Evolutionary conservation across 768 basidiomycete genomes (phyloP), one percentile per base, ranked within the genome.

Genomic region (Hirschioporus abietinus): DNA sequence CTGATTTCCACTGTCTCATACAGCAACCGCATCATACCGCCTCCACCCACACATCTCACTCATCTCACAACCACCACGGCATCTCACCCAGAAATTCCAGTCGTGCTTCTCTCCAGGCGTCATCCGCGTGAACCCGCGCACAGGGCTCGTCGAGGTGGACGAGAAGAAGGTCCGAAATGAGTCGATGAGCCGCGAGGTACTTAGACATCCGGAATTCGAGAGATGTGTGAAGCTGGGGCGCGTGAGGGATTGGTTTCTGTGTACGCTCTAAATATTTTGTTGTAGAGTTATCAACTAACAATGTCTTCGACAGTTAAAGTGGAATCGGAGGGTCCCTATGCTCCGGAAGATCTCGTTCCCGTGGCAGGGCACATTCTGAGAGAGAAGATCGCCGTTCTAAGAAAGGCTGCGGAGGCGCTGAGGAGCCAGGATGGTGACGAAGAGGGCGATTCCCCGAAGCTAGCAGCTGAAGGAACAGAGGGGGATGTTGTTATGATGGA

Each of bases 1-100:
- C 35, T 60, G 17, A 0, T 24, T 58, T 70, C 42, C 71, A 60
- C 12, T 4, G 9, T 20, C 36, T 36, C 10, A 25, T 12, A 9
- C 68, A 95, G 96, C 96, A 2, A 98, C 96, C 7, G 96, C 97
- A 1, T 93, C 95, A 0, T 99, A 99, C 74, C 91, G 97, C 63
- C 83, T 97, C 7, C 85, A 97, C 34, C 97, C 97, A 0, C 82
- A 91, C 70, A 91, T 99, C 75, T 75, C 82, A 63, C 79, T 90
- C 68, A 84, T 85, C 72, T 80, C 79, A 67, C 86, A 88, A 68
- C 90, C 91, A 0, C 91, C 94, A 0, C 83, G 87, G 7, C 80
- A 88, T n/a, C 85, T 87, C 35, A 88, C 89, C 4, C 82, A 88
- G 36, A 93, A 93, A 70, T 98, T 99, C 76, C 84, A 88, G 73